These are phyloP conservation scores for Pythium volutum DNA, from an alignment of 352 stramenopile species.

Conservation along the genomic window DNA sequence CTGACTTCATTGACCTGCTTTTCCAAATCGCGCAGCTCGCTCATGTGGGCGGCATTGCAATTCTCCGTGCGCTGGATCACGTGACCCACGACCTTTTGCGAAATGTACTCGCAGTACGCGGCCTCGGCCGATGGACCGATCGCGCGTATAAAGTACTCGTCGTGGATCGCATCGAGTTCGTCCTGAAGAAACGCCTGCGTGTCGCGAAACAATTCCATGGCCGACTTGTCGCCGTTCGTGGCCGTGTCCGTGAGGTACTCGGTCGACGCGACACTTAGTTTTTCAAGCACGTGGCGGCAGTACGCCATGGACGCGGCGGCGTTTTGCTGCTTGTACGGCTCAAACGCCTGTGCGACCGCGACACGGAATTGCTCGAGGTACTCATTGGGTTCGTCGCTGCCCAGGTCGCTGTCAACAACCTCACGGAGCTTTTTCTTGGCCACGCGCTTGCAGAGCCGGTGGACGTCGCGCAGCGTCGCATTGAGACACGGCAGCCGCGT, in stretches of 20 bases:
- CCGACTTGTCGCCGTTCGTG: conserved; percentile 48
- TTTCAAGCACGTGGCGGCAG: conserved; percentile 60
- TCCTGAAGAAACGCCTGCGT: conserved; percentile 61
- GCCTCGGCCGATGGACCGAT: conserved; percentile 75
- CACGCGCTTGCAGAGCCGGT: conserved; percentile 66
- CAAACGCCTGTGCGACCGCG: conserved; percentile 39
- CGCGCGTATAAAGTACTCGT: conserved; percentile 56
- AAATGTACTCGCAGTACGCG: conserved; percentile 84
- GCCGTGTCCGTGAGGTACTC: conserved; percentile 38
- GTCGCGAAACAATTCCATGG: conserved; percentile 72
- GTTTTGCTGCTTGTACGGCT: conserved; percentile 71
- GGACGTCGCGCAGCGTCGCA: conserved; percentile 51
- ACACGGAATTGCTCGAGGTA: conserved; percentile 67
- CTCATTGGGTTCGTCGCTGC: conserved; percentile 51
- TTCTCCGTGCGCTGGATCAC: conserved; percentile 77
- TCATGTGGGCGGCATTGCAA: conserved; percentile 73
- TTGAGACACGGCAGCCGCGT: conserved; percentile 66
- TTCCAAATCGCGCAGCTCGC: conserved; percentile 69
- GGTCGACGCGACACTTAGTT: conserved; percentile 34
- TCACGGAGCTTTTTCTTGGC: conserved; percentile 75
- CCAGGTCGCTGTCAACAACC: conserved; percentile 65
- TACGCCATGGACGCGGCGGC: conserved; percentile 81
- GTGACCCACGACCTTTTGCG: conserved; percentile 61
- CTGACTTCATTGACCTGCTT: conserved; percentile 80
- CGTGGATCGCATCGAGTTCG: conserved; percentile 45